Evolutionary conservation across 495 filamentous ascomycete genomes (phyloP).

Genomic region (Neurospora discreta): DNA sequence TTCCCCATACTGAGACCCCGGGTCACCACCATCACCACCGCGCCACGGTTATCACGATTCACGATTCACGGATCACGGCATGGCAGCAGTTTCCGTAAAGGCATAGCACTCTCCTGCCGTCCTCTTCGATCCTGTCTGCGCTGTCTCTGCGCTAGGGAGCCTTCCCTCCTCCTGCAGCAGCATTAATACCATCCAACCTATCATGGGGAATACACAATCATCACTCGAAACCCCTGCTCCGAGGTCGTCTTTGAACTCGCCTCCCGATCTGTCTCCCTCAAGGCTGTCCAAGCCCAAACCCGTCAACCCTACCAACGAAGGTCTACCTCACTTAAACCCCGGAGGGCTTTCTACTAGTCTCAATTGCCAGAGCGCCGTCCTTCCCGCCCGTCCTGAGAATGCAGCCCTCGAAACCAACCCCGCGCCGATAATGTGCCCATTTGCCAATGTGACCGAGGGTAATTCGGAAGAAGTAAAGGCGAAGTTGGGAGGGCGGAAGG

Average conservation of each 20-base stretch:
- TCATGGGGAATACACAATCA: conserved; percentile 39
- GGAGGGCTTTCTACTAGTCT: conserved; percentile 22
- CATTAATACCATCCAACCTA: conserved; percentile 1
- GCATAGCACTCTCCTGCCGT: conserved; percentile 28
- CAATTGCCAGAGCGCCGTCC: conserved; percentile 14
- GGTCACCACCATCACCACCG: conserved; percentile 1
- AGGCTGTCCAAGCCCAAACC: conserved; percentile 40
- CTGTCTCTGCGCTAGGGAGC: neutral
- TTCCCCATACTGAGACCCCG: conserved; percentile 11
- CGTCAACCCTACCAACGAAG: conserved; percentile 31
- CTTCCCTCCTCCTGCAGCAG: conserved; percentile 5
- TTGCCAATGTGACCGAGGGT: conserved; percentile 1
- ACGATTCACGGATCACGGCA: conserved; percentile 18
- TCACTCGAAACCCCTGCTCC: conserved; percentile 21
- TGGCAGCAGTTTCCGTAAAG: conserved; percentile 29
- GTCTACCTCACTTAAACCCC: conserved; percentile 26
- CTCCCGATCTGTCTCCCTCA: conserved; percentile 13
- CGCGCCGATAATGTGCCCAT: conserved; percentile 1
- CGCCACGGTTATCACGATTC: neutral
- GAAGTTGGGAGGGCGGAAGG: conserved; percentile 1
- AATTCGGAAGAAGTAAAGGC: conserved; percentile 1
- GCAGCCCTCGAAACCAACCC: conserved; percentile 11
- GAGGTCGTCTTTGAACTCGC: conserved; percentile 15
- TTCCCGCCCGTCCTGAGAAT: conserved; percentile 10
- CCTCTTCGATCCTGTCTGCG: neutral